Percentiles rank a stretch among this genome's conserved stretches.
These are phyloP conservation scores for Tricholoma saponaceum DNA, from an alignment of 768 basidiomycete species.

Conservation along the genomic window DNA sequence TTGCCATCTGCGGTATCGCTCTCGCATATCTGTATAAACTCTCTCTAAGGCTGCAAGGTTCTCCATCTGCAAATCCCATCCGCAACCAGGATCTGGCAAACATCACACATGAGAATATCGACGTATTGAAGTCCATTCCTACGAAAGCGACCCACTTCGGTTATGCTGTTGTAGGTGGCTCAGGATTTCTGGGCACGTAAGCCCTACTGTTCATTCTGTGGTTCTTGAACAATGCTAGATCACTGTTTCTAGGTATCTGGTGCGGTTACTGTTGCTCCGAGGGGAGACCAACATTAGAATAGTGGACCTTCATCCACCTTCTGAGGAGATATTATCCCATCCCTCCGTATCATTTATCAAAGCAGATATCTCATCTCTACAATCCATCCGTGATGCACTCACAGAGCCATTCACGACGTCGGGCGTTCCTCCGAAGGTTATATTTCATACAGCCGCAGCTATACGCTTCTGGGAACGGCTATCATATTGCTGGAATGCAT, in stretches of 20 bases:
- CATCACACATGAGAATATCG: slow-evolving; percentile 19
- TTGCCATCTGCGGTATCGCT: not conserved
- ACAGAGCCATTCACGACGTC: slow-evolving; percentile 31
- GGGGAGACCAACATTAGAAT: slow-evolving; percentile 29
- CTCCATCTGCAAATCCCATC: slow-evolving; percentile 2
- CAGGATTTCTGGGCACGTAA: slow-evolving; percentile 29
- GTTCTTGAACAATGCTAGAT: not conserved
- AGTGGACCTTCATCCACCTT: slow-evolving; percentile 26
- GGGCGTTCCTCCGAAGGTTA: slow-evolving; percentile 39
- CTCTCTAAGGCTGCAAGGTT: slow-evolving; percentile 9
- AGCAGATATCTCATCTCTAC: slow-evolving; percentile 26
- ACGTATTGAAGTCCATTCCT: slow-evolving; percentile 23
- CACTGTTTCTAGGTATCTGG: slow-evolving; percentile 22
- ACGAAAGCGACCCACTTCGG: slow-evolving; percentile 18
- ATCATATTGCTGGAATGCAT: slow-evolving; percentile 34
- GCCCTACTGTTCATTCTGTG: not conserved
- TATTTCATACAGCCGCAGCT: slow-evolving; percentile 52
- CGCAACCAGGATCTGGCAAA: slow-evolving; percentile 11
- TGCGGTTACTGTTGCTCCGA: slow-evolving; percentile 28
- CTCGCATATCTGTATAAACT: slow-evolving; percentile 13
- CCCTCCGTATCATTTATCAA: slow-evolving; percentile 24
- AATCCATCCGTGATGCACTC: slow-evolving; percentile 23
- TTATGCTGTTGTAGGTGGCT: slow-evolving; percentile 28
- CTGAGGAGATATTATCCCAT: slow-evolving; percentile 15
- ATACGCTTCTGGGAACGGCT: slow-evolving; percentile 57